These are phyloP conservation scores for Nicotiana rustica DNA, from an alignment of 305 asterid genomes.

Conservation along the genomic window DNA sequence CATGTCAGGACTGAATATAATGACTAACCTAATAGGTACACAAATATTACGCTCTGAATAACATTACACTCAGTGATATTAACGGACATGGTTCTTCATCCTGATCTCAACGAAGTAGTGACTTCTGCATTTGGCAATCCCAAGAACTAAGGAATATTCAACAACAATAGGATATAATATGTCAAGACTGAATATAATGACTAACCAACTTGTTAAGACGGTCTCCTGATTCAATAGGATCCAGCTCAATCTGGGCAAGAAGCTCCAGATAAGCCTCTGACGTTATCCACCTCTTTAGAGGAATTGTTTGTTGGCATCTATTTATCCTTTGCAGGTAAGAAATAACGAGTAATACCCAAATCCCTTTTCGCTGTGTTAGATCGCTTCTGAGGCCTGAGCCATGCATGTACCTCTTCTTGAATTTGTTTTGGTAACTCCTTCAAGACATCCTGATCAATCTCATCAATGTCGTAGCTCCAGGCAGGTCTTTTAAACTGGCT, in stretches of 20 bases:
- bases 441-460: slow-evolving; percentile 74
- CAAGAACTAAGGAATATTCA: background rate
- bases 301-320: slow-evolving; percentile 29
- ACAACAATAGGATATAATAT: slow-evolving; percentile 8
- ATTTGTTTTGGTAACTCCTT: slow-evolving; percentile 78
- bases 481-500: slow-evolving; percentile 45
- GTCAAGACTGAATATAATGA: background rate
- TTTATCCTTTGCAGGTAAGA: slow-evolving; percentile 51
- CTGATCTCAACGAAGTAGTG: background rate
- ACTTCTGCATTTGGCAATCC: background rate
- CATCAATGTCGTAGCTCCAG: slow-evolving; percentile 73
- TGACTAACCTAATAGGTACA: background rate
- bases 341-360: slow-evolving; percentile 71
- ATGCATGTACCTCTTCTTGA: slow-evolving; percentile 81
- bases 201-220: slow-evolving; percentile 7
- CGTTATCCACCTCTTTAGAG: background rate
- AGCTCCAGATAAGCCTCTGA: slow-evolving; percentile 1
- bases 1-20: background rate
- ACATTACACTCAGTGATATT: background rate
- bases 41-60: background rate
- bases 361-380: slow-evolving; percentile 58
- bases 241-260: background rate
- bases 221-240: slow-evolving; percentile 10
- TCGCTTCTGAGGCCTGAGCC: slow-evolving; percentile 75
- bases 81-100: background rate